A percentile compares a stretch with the other conserved stretches of the same genome.
Evolutionary conservation across 2,329 filamentous ascomycete species (phyloP).

Genomic region (Aureobasidium sp.): DNA sequence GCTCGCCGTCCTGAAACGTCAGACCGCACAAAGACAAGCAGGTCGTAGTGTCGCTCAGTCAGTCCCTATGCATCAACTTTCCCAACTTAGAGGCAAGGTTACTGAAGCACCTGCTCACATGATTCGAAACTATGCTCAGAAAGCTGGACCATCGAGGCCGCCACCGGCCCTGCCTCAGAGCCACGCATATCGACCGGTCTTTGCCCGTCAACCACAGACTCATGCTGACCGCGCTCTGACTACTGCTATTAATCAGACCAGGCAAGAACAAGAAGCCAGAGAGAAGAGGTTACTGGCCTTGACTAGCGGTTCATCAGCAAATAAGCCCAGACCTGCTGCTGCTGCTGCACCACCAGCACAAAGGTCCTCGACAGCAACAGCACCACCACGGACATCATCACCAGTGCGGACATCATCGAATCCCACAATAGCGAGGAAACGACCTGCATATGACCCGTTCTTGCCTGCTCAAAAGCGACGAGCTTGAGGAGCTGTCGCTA

Average conservation of each 20-base stretch:
- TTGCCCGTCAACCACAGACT: neutral
- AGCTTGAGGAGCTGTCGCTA: neutral
- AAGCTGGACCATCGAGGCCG: neutral
- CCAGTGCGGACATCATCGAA: constrained; percentile 25
- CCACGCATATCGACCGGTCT: neutral
- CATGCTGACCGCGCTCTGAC: neutral
- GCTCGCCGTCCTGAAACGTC: constrained; percentile 9
- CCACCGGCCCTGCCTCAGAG: neutral
- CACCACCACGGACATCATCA: neutral
- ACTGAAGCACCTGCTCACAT: constrained; percentile 47
- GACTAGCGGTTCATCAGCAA: neutral
- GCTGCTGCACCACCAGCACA: neutral
- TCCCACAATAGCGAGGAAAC: constrained; percentile 4
- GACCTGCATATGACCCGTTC: constrained; percentile 17
- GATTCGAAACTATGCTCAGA: constrained; percentile 41
- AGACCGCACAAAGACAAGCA: constrained; percentile 1
- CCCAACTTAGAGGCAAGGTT: constrained; percentile 27
- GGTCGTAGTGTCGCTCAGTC: constrained; percentile 9
- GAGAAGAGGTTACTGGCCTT: constrained; percentile 4
- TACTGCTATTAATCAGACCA: neutral
- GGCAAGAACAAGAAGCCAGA: constrained; percentile 12
- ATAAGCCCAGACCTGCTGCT: neutral
- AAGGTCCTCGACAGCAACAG: constrained; percentile 11
- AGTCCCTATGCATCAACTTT: constrained; percentile 12
- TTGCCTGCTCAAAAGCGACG: constrained; percentile 17